These are phyloP conservation scores for Oryza coarctata DNA, from an alignment of 176 grass and related monocot species.

Conservation along the genomic window DNA sequence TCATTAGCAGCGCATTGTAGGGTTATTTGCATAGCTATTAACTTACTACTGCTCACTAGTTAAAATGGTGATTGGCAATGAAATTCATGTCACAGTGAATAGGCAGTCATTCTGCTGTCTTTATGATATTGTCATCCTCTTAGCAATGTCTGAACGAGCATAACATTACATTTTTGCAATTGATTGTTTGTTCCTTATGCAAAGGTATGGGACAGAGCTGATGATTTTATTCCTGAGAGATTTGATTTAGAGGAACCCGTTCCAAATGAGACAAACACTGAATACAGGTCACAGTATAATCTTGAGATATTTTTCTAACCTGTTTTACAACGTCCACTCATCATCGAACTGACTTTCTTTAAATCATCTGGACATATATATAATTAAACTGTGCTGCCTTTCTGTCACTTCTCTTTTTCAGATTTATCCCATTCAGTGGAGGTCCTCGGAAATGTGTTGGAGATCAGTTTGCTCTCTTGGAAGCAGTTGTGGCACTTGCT, in stretches of 20 bases:
- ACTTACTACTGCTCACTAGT: background rate
- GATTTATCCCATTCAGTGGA: slow-evolving; percentile 96
- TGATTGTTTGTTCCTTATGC: slow-evolving; percentile 10
- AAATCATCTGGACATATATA: background rate
- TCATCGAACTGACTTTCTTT: slow-evolving; percentile 23
- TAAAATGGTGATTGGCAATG: background rate
- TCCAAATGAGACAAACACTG: slow-evolving; percentile 91
- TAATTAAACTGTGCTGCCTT: background rate
- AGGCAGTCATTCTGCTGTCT: background rate
- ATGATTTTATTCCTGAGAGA: slow-evolving; percentile 89
- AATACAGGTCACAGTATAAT: slow-evolving; percentile 67
- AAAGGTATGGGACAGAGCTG: slow-evolving; percentile 92
- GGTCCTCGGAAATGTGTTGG: slow-evolving; percentile 99
- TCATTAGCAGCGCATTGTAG: background rate
- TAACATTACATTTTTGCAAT: slow-evolving; percentile 13
- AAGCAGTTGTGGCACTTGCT: slow-evolving; percentile 92
- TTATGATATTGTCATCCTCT: background rate
- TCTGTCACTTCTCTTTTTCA: slow-evolving; percentile 16
- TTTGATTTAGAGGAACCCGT: slow-evolving; percentile 87
- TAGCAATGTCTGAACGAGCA: background rate
- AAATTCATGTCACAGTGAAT: background rate
- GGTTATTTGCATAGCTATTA: slow-evolving; percentile 3
- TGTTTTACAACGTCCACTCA: background rate
- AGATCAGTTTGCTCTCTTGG: slow-evolving; percentile 93
- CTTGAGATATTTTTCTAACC: background rate